Evolutionary conservation across 805 yeast genomes (phyloP), one percentile per base, ranked within the genome.

Genomic region (Saccharomycopsis olivae): DNA sequence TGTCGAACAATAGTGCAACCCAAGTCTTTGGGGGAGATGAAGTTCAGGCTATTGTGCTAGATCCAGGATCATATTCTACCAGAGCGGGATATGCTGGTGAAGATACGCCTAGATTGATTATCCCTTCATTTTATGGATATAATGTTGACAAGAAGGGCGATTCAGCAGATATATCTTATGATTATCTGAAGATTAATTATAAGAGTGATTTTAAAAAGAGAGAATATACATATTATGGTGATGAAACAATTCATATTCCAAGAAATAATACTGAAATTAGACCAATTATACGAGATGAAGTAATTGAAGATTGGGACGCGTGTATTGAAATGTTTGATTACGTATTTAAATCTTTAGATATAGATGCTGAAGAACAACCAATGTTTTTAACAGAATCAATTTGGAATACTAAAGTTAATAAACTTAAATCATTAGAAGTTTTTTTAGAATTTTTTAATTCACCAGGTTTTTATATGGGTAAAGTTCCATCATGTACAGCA

Each of bases 1-100:
- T n/a, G n/a, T n/a, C n/a, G n/a, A n/a, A n/a, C n/a, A 28, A 11
- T 13, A 15, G 6, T 20, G 35, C 21, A 9, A 9, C 35, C n/a
- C 35, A 9, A n/a, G 24, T 32, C 21, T 71, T 69, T 47, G 77
- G 76, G 20, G 77, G 75, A 16, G 67, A 89, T 61, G 98, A 89
- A 57, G 79, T 92, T 47, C 76, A 86, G 48, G 95, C 97, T 20
- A 69, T 92, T 2, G 94, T 89, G 25, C 66, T 89, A 19, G 97
- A 92, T 54, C 88, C 95, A 1, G 97, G 97, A 27, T 79, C 95
- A 9, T 75, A 68, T 46, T 64, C 75, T 44, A 86, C 96, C 5
- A 75, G 89, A 39, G 75, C 80, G 15, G 98, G 98, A 1, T 87
- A 74, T 58, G 88, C 96, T 3, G 97, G 97, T 9, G 89, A 86